Conservation (phyloP, 2,329 filamentous ascomycete species). For the Penicillium italicum region DNA sequence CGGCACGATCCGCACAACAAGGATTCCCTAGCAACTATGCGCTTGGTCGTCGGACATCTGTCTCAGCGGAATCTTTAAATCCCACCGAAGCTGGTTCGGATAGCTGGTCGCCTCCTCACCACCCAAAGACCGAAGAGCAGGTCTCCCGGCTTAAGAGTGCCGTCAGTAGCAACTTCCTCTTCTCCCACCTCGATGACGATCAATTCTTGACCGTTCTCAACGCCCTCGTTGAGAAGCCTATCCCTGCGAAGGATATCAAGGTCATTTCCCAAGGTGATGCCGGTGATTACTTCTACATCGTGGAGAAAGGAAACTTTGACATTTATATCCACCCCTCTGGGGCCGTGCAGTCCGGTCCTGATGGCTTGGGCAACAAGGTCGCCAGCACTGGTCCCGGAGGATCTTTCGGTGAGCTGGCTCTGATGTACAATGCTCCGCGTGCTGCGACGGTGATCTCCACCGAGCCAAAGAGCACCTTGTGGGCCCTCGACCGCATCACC, state of each 20-base stretch:
- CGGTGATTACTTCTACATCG: constrained; percentile 96
- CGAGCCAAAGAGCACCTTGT: constrained; percentile 74
- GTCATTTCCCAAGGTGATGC: constrained; percentile 94
- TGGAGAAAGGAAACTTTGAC: constrained; percentile 86
- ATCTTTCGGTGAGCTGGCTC: constrained; percentile 90
- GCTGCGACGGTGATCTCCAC: constrained; percentile 89
- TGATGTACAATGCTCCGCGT: constrained; percentile 98
- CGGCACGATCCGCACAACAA: constrained; percentile 25
- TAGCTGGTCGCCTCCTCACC: constrained; percentile 84
- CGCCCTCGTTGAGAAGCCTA: constrained; percentile 89
- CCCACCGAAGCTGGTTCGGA: constrained; percentile 78
- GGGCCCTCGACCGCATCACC: constrained; percentile 91
- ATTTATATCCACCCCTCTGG: constrained; percentile 82
- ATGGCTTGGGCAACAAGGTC: constrained; percentile 81
- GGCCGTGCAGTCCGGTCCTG: constrained; percentile 70
- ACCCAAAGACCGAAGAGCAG: constrained; percentile 80
- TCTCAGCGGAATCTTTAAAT: constrained; percentile 94
- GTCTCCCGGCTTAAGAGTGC: constrained; percentile 72
- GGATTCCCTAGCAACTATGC: constrained; percentile 84
- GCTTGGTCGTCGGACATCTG: constrained; percentile 86
- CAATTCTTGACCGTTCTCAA: constrained; percentile 83
- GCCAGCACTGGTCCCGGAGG: constrained; percentile 79
- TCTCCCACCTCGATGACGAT: constrained; percentile 91
- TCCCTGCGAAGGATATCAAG: constrained; percentile 84
- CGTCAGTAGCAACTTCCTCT: constrained; percentile 87